Evolutionary conservation across 768 basidiomycete species (phyloP).

Genomic region (Dioszegia aurantiaca): DNA sequence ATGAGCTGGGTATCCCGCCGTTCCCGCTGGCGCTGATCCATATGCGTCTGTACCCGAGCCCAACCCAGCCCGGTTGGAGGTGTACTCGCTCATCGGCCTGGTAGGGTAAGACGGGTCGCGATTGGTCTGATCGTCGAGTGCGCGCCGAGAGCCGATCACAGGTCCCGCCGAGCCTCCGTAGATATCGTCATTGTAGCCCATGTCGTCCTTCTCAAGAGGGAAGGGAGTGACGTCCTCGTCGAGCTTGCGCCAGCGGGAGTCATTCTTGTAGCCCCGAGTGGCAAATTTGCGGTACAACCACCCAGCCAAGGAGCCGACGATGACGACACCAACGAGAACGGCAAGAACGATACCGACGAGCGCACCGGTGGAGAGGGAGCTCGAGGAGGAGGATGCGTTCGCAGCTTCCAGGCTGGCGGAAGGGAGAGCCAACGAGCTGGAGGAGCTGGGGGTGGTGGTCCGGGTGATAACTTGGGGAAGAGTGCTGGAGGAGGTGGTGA

Average conservation of each 20-base stretch:
- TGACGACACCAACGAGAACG: slow-evolving; percentile 33
- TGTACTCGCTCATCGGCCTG: slow-evolving; percentile 25
- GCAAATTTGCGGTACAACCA: slow-evolving; percentile 45
- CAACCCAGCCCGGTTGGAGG: slow-evolving; percentile 35
- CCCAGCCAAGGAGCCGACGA: slow-evolving; percentile 31
- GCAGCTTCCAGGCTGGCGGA: slow-evolving; percentile 15
- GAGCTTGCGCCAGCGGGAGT: slow-evolving; percentile 39
- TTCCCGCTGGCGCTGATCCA: background rate
- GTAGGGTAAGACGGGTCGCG: background rate
- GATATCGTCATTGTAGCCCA: slow-evolving; percentile 27
- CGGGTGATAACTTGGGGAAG: slow-evolving; percentile 15
- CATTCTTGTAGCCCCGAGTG: slow-evolving; percentile 24
- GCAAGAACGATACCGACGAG: slow-evolving; percentile 39
- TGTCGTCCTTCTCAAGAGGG: slow-evolving; percentile 21
- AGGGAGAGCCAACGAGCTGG: slow-evolving; percentile 9
- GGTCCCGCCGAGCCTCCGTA: slow-evolving; percentile 39
- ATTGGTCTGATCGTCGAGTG: slow-evolving; percentile 25
- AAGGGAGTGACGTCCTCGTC: slow-evolving; percentile 43
- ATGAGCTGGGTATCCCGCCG: slow-evolving; percentile 14
- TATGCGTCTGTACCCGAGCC: slow-evolving; percentile 23
- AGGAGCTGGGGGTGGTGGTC: slow-evolving; percentile 13
- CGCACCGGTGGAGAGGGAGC: slow-evolving; percentile 34
- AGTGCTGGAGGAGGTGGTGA: slow-evolving; percentile 6
- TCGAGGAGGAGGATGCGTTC: slow-evolving; percentile 9
- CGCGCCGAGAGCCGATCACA: slow-evolving; percentile 43